Evolutionary conservation across 257 asterid species (phyloP), one percentile per base, ranked within the genome.

Genomic region (Verbena officinalis): DNA sequence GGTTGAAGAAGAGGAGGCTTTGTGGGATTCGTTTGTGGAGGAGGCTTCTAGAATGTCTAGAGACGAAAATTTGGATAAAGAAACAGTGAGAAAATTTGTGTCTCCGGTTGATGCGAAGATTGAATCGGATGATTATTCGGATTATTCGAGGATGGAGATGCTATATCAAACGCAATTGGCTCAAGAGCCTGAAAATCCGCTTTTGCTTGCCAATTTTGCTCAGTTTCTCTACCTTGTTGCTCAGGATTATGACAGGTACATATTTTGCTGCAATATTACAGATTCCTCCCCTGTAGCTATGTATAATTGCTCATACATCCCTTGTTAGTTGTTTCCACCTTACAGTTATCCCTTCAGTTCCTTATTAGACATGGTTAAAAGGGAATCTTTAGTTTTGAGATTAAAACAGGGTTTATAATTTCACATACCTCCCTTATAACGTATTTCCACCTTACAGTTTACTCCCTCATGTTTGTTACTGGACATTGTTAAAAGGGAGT

Each of bases 221-320:
- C 98, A 90, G 58, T 94, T 90, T 77, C 89, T 94, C 55, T 88
- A 77, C 89, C 64, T 90, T 19, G 91, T 88, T 1, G 74, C 72
- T 45, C 88, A 63, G 27, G 98, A 94, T 67, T 84, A 78, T 19
- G 98, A 90, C 91, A 90, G 99, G 99, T 94, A 86, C 40, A 46
- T 40, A 20, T 12, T 20, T 67, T 57, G 3, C 10, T 36, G 7
- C 7, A 36, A 36, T 1, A 4, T 9, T 36, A 36, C 11, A 36
- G 8, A 36, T 2, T 4, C 11, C 8, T 36, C 11, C 11, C 40
- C 10, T 36, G 11, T 7, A 4, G 40, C 40, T 36, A 36, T 36
- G 33, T 27, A 27, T 27, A 2, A 36, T 36, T 36, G 10, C 9
- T 2, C 7, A 7, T 36, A 36, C 40, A 4, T 36, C 11, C 40